Percentiles rank a stretch among this genome's conserved stretches.
Conservation (phyloP, 331 rosid genomes). For the Pyracantha coccinea region DNA sequence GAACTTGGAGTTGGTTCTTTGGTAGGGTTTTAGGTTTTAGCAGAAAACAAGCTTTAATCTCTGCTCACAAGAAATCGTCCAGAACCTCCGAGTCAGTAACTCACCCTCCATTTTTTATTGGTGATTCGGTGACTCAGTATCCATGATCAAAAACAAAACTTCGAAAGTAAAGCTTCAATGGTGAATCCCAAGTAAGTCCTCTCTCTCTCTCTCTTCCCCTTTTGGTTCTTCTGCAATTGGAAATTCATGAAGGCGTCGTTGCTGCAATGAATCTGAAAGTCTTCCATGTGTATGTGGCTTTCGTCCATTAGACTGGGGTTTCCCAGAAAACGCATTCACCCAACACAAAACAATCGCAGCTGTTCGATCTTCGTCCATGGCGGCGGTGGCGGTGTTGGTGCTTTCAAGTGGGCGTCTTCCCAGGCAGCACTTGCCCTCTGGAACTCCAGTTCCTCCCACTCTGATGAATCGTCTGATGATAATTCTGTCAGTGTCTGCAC, state of each 20-base stretch:
- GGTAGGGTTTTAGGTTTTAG: background rate
- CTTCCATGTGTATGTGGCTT: slow-evolving; percentile 11
- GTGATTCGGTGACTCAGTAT: background rate
- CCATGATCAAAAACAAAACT: background rate
- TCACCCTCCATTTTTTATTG: background rate
- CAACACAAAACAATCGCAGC: background rate
- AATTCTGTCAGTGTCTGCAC: background rate
- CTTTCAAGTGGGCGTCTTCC: slow-evolving; percentile 21
- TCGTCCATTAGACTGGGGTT: slow-evolving; percentile 7
- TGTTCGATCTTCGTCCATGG: background rate
- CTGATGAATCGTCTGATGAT: slow-evolving; percentile 12
- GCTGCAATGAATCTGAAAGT: background rate
- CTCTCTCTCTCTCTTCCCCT: background rate
- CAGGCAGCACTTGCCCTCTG: slow-evolving; percentile 29
- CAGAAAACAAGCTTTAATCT: background rate
- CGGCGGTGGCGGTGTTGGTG: background rate
- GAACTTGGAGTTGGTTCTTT: background rate
- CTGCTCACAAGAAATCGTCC: background rate
- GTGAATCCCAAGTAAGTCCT: background rate
- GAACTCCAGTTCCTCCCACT: slow-evolving; percentile 13
- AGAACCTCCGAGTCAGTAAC: background rate
- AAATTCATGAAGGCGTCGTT: background rate
- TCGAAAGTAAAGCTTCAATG: background rate
- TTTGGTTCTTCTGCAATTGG: background rate
- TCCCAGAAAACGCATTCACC: slow-evolving; percentile 2